Evolutionary conservation across 2,329 filamentous ascomycete species (phyloP).

Genomic region (Colletotrichum sp.): DNA sequence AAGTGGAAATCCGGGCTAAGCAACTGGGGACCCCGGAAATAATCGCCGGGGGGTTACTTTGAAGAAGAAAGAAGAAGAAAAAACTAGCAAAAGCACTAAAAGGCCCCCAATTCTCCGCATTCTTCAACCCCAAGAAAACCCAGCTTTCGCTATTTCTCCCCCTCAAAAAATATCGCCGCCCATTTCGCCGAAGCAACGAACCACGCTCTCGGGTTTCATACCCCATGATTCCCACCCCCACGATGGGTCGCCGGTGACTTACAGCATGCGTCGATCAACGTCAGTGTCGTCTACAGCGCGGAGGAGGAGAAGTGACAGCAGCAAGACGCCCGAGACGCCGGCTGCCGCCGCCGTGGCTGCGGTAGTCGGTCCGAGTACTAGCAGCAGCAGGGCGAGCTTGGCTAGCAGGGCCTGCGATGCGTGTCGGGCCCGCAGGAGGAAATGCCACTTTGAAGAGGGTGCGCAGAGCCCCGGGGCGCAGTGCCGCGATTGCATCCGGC

Average conservation of each 20-base stretch:
- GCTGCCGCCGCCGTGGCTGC: neutral
- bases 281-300: neutral
- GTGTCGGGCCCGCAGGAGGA: constrained; percentile 27
- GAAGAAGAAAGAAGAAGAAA: neutral
- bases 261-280: constrained; percentile 9
- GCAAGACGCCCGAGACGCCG: neutral
- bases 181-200: neutral
- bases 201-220: neutral
- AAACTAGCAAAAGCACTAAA: neutral
- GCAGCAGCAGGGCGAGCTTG: neutral
- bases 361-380: neutral
- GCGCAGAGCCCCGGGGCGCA: neutral
- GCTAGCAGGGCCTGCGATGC: constrained; percentile 29
- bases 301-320: neutral
- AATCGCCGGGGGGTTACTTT: neutral
- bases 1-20: neutral
- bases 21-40: constrained; percentile 1
- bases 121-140: neutral
- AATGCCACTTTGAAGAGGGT: constrained; percentile 22
- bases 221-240: neutral
- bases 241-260: neutral
- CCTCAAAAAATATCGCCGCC: constrained; percentile 1
- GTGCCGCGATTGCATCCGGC: constrained; percentile 23
- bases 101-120: constrained; percentile 15
- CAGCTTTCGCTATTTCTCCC: neutral